Evolutionary conservation across 2,329 filamentous ascomycete genomes (phyloP).

Genomic region (Alternaria dauci): DNA sequence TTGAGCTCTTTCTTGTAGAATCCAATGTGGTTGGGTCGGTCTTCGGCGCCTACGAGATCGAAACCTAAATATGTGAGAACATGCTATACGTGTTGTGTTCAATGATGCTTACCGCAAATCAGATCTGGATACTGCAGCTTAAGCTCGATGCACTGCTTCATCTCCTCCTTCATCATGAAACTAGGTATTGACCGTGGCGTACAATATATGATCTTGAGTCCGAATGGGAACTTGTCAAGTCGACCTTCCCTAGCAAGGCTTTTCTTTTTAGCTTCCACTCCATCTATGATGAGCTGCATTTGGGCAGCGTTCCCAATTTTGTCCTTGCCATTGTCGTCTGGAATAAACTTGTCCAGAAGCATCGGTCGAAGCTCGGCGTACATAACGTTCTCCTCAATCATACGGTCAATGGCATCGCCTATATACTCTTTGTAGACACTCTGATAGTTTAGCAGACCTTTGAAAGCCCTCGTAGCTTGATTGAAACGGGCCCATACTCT

Average conservation of each 20-base stretch:
- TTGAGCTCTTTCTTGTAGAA: constrained; percentile 66
- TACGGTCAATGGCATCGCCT: constrained; percentile 65
- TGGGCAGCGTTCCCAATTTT: constrained; percentile 66
- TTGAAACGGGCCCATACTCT: constrained; percentile 71
- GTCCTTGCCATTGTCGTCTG: constrained; percentile 62
- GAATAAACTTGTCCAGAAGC: constrained; percentile 72
- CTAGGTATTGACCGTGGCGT: constrained; percentile 68
- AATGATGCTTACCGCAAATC: constrained; percentile 65
- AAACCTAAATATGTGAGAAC: constrained; percentile 61
- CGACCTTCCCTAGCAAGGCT: constrained; percentile 42
- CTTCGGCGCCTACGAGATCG: constrained; percentile 73
- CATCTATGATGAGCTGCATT: constrained; percentile 61
- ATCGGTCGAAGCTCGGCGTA: constrained; percentile 77
- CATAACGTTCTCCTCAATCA: constrained; percentile 71
- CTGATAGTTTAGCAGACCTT: constrained; percentile 74
- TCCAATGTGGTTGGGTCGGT: constrained; percentile 67
- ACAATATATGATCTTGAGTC: constrained; percentile 76
- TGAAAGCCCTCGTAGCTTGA: constrained; percentile 74
- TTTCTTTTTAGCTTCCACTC: constrained; percentile 48
- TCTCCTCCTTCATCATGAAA: constrained; percentile 59
- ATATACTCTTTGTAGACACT: constrained; percentile 70
- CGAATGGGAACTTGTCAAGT: constrained; percentile 63
- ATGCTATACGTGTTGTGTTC: not conserved
- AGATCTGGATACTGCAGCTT: constrained; percentile 65
- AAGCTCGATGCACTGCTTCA: constrained; percentile 69